These are phyloP conservation scores for barley (Hordeum vulgare) DNA, from an alignment of 176 grass and related monocot species.

Conservation along the genomic window MorexV3_pseudomolecules_assembly NC_058522.1:441916073-441916572, in stretches of 20 bases:
- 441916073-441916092: constrained; percentile 76
- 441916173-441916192: constrained; percentile 90
- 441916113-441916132: constrained; percentile 84
- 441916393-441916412: background rate
- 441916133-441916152: constrained; percentile 64
- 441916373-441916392: constrained; percentile 47
- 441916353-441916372: constrained; percentile 95
- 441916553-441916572: constrained; percentile 99
- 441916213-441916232: constrained; percentile 94
- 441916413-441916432: background rate
- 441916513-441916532: constrained; percentile 88
- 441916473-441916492: constrained; percentile 94
- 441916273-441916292: constrained; percentile 99
- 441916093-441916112: constrained; percentile 99
- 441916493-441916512: constrained; percentile 99
- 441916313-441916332: constrained; percentile 96
- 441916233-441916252: constrained; percentile 90
- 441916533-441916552: constrained; percentile 77
- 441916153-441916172: constrained; percentile 94
- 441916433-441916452: background rate
- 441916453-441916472: background rate
- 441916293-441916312: constrained; percentile 90
- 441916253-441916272: constrained; percentile 99
- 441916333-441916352: constrained; percentile 98
- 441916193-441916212: constrained; percentile 90